Base-by-base conservation (phyloP, 2,329 filamentous ascomycete species). In the Penicillium sp. region DNA sequence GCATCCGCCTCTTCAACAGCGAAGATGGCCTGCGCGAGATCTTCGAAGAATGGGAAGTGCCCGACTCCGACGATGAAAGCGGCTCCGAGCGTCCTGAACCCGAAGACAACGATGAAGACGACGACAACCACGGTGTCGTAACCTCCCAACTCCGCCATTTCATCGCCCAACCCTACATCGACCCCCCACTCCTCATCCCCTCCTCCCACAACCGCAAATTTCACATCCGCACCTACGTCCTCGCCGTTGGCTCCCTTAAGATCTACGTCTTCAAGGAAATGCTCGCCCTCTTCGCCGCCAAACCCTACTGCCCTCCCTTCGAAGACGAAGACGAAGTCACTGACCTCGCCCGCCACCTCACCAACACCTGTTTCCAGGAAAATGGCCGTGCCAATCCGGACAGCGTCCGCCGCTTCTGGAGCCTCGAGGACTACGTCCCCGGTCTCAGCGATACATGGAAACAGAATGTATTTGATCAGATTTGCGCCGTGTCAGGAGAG, bases 121-220 rank as follows among this genome's bases (percentile, higher is more conserved):
- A 58, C 21, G 55, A 55, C 10, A 59, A 61, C 41, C 3, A 63
- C 75, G 77, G 75, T 59, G 85, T 96, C 57, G 84, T 88, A 49
- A 88, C 91, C 3, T 93, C 87, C 0, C 89, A 96, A 64, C 83
- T 98, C 43, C 85, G 93, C 52, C 91, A 98, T 72, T 98, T 98
- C 72, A 83, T 97, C 62, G 90, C 86, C 4, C 93, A 98, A 69
- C 87, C 88, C 1, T 98, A 98, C 70, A 91, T 98, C 61, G 81
- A 94, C 67, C 87, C 85, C 2, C 90, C 91, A 0, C 79, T 97
- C 3, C 77, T 96, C 12, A 72, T 91, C 15, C 76, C 74, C 2
- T 77, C 75, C 26, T 73, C 71, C n/a, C 77, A 78, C 28, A 75
- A 77, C 53, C 81, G 86, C 56, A 98, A 98, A 70, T 98, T 97